Conservation (phyloP, 306 rosid species). For the Ceratonia siliqua region DNA sequence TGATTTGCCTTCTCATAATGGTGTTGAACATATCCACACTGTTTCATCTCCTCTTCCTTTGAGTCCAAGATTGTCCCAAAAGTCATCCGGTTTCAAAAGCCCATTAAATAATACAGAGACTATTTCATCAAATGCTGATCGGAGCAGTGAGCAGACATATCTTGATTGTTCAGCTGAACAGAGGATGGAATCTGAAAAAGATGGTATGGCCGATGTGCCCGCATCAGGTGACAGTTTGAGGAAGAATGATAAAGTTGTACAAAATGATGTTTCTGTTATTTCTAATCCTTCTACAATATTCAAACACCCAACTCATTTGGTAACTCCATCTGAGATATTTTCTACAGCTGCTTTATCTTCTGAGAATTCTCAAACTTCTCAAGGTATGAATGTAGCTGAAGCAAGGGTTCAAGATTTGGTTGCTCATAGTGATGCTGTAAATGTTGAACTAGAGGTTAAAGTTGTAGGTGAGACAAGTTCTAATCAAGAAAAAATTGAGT, state of each 20-base stretch:
- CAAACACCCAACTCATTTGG: constrained; percentile 67
- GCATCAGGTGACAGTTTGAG: constrained; percentile 40
- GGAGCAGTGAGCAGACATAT: constrained; percentile 37
- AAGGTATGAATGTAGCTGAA: constrained; percentile 45
- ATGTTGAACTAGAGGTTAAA: constrained; percentile 51
- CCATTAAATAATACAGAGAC: constrained; percentile 47
- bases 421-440: constrained; percentile 44
- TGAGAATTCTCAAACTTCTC: constrained; percentile 48
- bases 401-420: constrained; percentile 47
- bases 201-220: constrained; percentile 38
- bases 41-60: constrained; percentile 52
- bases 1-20: constrained; percentile 43
- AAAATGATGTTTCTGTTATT: constrained; percentile 43
- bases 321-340: constrained; percentile 70
- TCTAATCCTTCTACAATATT: constrained; percentile 47
- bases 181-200: constrained; percentile 47
- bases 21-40: constrained; percentile 43
- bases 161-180: constrained; percentile 40
- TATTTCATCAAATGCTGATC: constrained; percentile 37
- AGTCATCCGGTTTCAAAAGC: constrained; percentile 47
- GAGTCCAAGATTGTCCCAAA: constrained; percentile 58
- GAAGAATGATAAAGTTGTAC: constrained; percentile 46
- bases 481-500: constrained; percentile 37
- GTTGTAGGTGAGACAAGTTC: constrained; percentile 52
- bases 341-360: constrained; percentile 54